Evolutionary conservation across 345 rosid genomes (phyloP).

Genomic region (Luvunga scandens): DNA sequence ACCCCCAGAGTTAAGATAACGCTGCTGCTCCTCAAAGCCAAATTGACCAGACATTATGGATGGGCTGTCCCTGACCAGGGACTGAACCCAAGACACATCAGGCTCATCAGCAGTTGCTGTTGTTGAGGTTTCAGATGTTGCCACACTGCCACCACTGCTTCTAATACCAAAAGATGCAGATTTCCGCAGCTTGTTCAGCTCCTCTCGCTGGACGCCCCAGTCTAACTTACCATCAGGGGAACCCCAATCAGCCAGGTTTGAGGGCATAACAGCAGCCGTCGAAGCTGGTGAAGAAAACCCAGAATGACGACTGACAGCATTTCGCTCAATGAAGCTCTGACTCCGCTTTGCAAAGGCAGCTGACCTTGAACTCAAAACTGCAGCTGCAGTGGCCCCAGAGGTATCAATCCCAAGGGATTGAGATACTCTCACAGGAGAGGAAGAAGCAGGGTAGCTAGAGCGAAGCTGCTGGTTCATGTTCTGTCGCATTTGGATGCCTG

Average conservation of each 20-base stretch:
- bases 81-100: conserved; percentile 75
- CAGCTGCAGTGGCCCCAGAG: conserved; percentile 38
- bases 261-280: conserved; percentile 27
- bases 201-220: conserved; percentile 75
- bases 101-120: conserved; percentile 48
- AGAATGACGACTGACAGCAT: conserved; percentile 34
- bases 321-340: conserved; percentile 70
- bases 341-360: conserved; percentile 67
- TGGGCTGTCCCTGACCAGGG: conserved; percentile 58
- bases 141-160: conserved; percentile 32
- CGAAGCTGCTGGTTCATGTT: conserved; percentile 52
- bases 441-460: conserved; percentile 44
- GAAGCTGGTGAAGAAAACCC: conserved; percentile 38
- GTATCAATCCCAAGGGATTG: conserved; percentile 43
- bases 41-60: conserved; percentile 16
- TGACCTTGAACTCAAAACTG: conserved; percentile 53
- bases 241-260: conserved; percentile 59
- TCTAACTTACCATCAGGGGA: conserved; percentile 78
- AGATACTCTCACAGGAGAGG: conserved; percentile 48
- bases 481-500: conserved; percentile 43
- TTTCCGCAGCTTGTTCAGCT: conserved; percentile 65
- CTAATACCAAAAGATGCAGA: conserved; percentile 64
- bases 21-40: conserved; percentile 40
- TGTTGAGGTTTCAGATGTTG: conserved; percentile 17
- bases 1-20: conserved; percentile 31